These are phyloP conservation scores for Boletales sp. DNA, from an alignment of 768 basidiomycete genomes.

Conservation along the genomic window DNA sequence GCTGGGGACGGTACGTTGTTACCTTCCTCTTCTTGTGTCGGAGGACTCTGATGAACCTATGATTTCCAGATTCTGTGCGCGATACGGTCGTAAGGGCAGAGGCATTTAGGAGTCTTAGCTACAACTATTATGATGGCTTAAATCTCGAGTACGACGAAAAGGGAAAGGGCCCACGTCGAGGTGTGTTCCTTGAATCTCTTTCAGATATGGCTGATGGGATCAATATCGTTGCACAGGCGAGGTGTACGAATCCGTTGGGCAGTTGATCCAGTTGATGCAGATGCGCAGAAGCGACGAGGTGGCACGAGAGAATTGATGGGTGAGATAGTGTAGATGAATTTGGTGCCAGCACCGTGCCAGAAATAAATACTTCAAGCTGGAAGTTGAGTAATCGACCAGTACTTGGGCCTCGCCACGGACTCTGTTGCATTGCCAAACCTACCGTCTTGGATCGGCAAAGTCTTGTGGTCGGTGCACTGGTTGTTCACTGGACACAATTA, in stretches of 20 bases:
- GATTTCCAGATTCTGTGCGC: slow-evolving; percentile 12
- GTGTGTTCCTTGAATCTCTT: slow-evolving; percentile 3
- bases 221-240: slow-evolving; percentile 11
- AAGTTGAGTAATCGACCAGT: too few relatives aligned
- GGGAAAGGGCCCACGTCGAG: slow-evolving; percentile 6
- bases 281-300: not conserved
- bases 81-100: slow-evolving; percentile 10
- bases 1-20: slow-evolving; percentile 13
- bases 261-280: slow-evolving; percentile 22
- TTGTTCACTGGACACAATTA: too few relatives aligned
- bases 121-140: slow-evolving; percentile 18
- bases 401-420: too few relatives aligned
- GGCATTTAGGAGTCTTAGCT: slow-evolving; percentile 16
- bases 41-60: not conserved
- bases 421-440: too few relatives aligned
- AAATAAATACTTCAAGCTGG: too few relatives aligned
- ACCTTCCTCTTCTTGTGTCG: not conserved
- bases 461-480: too few relatives aligned
- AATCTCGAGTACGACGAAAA: slow-evolving; percentile 14
- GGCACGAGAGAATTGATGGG: too few relatives aligned
- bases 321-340: too few relatives aligned
- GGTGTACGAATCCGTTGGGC: slow-evolving; percentile 20
- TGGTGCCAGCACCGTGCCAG: too few relatives aligned
- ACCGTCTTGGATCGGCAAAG: too few relatives aligned
- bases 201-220: not conserved